Conservation (phyloP, 441 rosid species). For the Geranium incanum region DNA sequence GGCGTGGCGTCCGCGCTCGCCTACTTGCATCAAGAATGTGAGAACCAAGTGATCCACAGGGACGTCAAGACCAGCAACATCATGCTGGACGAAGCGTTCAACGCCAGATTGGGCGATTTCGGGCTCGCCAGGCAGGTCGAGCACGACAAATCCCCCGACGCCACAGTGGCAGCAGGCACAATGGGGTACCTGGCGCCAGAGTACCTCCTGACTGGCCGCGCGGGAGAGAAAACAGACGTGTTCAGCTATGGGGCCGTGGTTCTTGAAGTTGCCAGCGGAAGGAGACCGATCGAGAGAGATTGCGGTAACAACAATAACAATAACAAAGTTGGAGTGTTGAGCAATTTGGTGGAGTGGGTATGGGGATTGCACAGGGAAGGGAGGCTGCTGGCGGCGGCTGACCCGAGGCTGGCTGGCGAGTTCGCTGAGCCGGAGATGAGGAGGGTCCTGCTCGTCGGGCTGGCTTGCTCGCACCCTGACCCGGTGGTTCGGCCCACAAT, state of each 20-base stretch:
- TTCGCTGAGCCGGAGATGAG: conserved; percentile 52
- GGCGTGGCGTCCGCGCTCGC: conserved; percentile 93
- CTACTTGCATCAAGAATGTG: conserved; percentile 92
- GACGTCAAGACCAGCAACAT: conserved; percentile 87
- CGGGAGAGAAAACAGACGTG: conserved; percentile 78
- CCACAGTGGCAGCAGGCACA: conserved; percentile 92
- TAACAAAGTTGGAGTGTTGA: conserved; percentile 33
- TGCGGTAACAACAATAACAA: conserved; percentile 23
- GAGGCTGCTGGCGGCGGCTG: conserved; percentile 51
- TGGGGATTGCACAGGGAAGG: conserved; percentile 87
- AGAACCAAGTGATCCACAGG: conserved; percentile 85
- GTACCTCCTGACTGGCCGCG: conserved; percentile 77
- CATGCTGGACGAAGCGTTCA: conserved; percentile 79
- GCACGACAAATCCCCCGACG: conserved; percentile 84
- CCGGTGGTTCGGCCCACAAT: conserved; percentile 72
- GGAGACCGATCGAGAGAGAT: conserved; percentile 80
- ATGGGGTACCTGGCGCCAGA: conserved; percentile 99
- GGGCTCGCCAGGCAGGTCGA: conserved; percentile 81
- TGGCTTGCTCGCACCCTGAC: conserved; percentile 92
- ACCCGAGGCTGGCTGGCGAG: conserved; percentile 53
- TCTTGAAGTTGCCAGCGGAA: conserved; percentile 74
- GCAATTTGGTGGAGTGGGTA: conserved; percentile 92
- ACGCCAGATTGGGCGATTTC: conserved; percentile 81
- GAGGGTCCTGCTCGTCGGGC: conserved; percentile 63
- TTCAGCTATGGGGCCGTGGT: conserved; percentile 93